A percentile compares a stretch with the other conserved stretches of the same genome.
Evolutionary conservation across 148 eudicot genomes (phyloP).

Genomic region (Suaeda aralocaspica): DNA sequence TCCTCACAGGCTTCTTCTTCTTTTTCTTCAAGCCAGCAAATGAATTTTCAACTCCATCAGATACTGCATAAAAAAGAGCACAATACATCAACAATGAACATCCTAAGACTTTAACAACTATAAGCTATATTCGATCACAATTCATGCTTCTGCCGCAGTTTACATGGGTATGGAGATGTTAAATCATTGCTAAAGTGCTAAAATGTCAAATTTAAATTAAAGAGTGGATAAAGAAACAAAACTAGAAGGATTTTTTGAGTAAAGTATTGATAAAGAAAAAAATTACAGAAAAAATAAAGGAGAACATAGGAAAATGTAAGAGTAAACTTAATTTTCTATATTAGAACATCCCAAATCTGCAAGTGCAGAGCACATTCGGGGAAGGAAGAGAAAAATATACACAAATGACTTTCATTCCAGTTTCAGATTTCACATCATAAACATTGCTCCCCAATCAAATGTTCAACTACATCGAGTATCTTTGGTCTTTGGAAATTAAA

Average conservation of each 20-base stretch:
- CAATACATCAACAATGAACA: neutral
- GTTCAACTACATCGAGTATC: no score
- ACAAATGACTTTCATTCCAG: neutral
- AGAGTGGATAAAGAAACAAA: no score
- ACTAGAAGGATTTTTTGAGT: no score
- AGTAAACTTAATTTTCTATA: neutral
- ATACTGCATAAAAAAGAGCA: slow-evolving; percentile 7
- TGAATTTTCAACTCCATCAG: slow-evolving; percentile 41
- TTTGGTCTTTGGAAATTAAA: neutral
- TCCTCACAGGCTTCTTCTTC: slow-evolving; percentile 58
- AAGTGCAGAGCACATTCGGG: neutral
- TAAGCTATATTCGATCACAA: no score
- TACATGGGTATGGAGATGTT: no score
- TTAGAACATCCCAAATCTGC: neutral
- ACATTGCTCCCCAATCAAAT: neutral
- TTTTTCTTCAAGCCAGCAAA: slow-evolving; percentile 75
- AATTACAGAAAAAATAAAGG: no score
- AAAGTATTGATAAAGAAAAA: neutral
- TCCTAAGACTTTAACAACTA: neutral
- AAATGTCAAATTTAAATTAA: no score
- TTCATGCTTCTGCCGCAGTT: no score
- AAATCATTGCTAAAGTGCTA: no score
- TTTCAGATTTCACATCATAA: neutral
- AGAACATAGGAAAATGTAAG: neutral
- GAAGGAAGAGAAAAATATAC: neutral